Percentiles rank a stretch among this genome's conserved stretches.
Conservation (phyloP, 164 flowering plant species). For the Vitis labrusca region DNA sequence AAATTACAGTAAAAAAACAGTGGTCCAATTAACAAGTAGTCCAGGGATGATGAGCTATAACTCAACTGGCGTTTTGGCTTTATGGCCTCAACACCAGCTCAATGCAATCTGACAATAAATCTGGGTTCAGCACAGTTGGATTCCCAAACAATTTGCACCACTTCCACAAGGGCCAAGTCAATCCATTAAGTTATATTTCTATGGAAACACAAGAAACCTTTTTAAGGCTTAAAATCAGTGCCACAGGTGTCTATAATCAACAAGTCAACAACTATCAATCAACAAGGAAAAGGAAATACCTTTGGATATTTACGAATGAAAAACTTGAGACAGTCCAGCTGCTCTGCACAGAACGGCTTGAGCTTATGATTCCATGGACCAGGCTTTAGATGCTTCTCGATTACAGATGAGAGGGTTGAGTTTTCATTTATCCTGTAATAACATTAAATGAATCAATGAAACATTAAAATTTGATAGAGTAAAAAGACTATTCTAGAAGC, state of each 20-base stretch:
- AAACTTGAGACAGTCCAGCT: conserved; percentile 55
- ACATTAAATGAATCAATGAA: conserved; percentile 8
- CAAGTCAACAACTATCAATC: not conserved
- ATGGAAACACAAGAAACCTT: not conserved
- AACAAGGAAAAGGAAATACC: conserved; percentile 34
- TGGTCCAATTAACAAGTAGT: too few species aligned
- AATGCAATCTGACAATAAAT: not conserved
- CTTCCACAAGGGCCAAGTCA: too few species aligned
- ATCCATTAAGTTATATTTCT: too few species aligned
- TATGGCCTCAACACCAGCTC: not conserved
- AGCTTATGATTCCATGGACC: conserved; percentile 69
- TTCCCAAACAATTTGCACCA: too few species aligned
- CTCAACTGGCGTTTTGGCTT: not conserved
- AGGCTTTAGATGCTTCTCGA: conserved; percentile 72
- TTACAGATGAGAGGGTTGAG: conserved; percentile 39
- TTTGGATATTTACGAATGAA: conserved; percentile 65
- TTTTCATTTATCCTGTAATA: conserved; percentile 65
- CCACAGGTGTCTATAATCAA: not conserved
- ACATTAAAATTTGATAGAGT: not conserved
- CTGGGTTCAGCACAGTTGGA: not conserved
- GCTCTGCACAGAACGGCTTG: conserved; percentile 57
- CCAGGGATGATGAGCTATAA: too few species aligned
- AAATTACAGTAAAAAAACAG: too few species aligned
- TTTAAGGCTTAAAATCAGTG: not conserved
- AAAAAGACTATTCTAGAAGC: not conserved